A percentile compares a stretch with the other conserved stretches of the same genome.
phyloP scores from a whole-genome alignment of 176 grass and related monocot species.

The Triticum dicoccoides region DNA sequence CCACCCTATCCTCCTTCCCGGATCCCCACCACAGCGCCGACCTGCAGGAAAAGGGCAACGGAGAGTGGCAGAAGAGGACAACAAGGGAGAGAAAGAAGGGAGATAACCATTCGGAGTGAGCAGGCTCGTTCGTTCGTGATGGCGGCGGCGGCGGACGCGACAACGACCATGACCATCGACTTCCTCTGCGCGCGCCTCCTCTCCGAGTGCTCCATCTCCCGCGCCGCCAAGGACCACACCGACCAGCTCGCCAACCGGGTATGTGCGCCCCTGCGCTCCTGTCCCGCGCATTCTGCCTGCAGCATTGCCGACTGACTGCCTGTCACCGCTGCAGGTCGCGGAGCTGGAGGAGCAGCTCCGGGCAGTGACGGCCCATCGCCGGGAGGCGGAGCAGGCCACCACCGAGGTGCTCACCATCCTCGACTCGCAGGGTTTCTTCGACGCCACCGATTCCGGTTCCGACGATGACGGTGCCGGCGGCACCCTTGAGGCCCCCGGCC shows the following conservation, averaged over 20 bases:
- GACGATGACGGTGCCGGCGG: constrained; percentile 42
- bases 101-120: too few species aligned
- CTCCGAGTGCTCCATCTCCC: constrained; percentile 90
- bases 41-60: too few species aligned
- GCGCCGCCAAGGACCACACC: constrained; percentile 76
- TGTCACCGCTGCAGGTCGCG: constrained; percentile 3
- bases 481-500: neutral
- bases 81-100: too few species aligned
- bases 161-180: constrained; percentile 89
- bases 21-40: too few species aligned
- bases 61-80: too few species aligned
- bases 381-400: constrained; percentile 67
- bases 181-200: constrained; percentile 95
- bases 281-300: neutral
- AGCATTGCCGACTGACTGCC: neutral
- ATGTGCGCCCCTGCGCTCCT: neutral
- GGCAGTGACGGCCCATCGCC: constrained; percentile 36
- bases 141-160: constrained; percentile 36
- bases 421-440: constrained; percentile 55
- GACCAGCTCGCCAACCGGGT: constrained; percentile 77
- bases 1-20: too few species aligned
- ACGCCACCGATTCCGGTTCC: constrained; percentile 50
- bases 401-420: constrained; percentile 64
- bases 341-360: constrained; percentile 58
- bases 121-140: neutral